phyloP scores from a whole-genome alignment of 768 basidiomycete species.

The Mycena chlorophos region DNA sequence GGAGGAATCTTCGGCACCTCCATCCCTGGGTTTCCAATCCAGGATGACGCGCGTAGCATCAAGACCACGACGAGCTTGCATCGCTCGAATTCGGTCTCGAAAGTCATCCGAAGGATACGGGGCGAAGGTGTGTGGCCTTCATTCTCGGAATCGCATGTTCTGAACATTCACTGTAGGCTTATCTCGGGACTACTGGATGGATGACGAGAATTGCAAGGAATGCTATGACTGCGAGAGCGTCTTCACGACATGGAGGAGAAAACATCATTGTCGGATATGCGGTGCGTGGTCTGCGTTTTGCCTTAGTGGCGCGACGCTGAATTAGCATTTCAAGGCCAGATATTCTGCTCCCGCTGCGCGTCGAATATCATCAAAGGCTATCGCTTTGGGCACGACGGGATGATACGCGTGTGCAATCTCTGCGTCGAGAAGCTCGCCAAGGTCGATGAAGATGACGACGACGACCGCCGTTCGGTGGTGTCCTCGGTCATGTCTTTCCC shows the following conservation, averaged over 20 bases:
- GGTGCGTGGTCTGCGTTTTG: slow-evolving; percentile 46
- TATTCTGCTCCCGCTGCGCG: slow-evolving; percentile 96
- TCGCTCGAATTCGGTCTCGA: slow-evolving; percentile 81
- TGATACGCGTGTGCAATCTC: slow-evolving; percentile 92
- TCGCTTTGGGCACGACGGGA: slow-evolving; percentile 92
- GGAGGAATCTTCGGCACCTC: slow-evolving; percentile 63
- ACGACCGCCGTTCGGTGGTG: slow-evolving; percentile 77
- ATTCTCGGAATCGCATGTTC: slow-evolving; percentile 7
- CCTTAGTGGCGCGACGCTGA: not conserved
- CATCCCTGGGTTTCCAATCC: slow-evolving; percentile 91
- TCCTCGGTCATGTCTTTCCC: slow-evolving; percentile 74
- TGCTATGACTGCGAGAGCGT: slow-evolving; percentile 94
- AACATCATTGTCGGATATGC: slow-evolving; percentile 98
- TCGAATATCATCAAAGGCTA: slow-evolving; percentile 94
- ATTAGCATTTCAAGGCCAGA: slow-evolving; percentile 70
- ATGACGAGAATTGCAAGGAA: slow-evolving; percentile 92
- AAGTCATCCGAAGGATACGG: slow-evolving; percentile 85
- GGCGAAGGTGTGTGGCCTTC: slow-evolving; percentile 67
- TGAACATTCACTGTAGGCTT: slow-evolving; percentile 50
- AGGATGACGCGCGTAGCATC: slow-evolving; percentile 87
- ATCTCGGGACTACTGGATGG: slow-evolving; percentile 98
- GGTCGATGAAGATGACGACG: slow-evolving; percentile 87
- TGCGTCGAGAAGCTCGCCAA: slow-evolving; percentile 91
- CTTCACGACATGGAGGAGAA: slow-evolving; percentile 92
- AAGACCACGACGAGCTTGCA: slow-evolving; percentile 72